These are phyloP conservation scores for Apiospora marii DNA, from an alignment of 2,329 filamentous ascomycete species.

Conservation along the genomic window DNA sequence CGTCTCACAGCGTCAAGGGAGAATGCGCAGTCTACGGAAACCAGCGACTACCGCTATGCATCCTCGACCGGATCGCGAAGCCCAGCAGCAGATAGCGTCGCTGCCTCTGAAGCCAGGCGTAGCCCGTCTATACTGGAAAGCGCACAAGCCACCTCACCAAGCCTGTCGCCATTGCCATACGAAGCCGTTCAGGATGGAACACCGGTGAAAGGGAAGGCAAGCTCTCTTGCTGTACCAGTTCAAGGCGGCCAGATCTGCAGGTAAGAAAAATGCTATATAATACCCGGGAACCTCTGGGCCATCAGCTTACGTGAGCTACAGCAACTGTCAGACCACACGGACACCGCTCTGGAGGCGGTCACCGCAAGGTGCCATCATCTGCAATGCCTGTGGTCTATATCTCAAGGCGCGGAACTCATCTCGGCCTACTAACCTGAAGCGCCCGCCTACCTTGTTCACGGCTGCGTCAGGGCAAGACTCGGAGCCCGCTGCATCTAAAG, in stretches of 20 bases:
- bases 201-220: conserved; percentile 22
- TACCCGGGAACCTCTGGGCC: not conserved
- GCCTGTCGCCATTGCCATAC: conserved; percentile 27
- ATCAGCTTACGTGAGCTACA: conserved; percentile 49
- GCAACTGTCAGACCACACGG: conserved; percentile 93
- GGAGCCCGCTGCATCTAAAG: conserved; percentile 47
- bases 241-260: conserved; percentile 45
- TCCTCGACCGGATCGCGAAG: conserved; percentile 29
- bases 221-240: conserved; percentile 28
- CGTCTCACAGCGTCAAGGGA: conserved; percentile 23
- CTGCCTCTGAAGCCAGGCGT: conserved; percentile 23
- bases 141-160: conserved; percentile 26
- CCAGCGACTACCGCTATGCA: conserved; percentile 25
- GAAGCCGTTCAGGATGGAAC: conserved; percentile 24
- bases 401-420: conserved; percentile 91
- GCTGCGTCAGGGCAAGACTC: conserved; percentile 52
- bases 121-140: conserved; percentile 25
- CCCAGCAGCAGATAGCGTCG: conserved; percentile 27
- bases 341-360: conserved; percentile 96
- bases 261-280: conserved; percentile 34
- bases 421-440: conserved; percentile 89
- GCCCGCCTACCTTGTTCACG: conserved; percentile 65
- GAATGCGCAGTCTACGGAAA: conserved; percentile 22
- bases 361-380: conserved; percentile 92
- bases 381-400: conserved; percentile 96